phyloP scores from a whole-genome alignment of 2,329 filamentous ascomycete genomes.

The Paraphaeosphaeria minitans region DNA sequence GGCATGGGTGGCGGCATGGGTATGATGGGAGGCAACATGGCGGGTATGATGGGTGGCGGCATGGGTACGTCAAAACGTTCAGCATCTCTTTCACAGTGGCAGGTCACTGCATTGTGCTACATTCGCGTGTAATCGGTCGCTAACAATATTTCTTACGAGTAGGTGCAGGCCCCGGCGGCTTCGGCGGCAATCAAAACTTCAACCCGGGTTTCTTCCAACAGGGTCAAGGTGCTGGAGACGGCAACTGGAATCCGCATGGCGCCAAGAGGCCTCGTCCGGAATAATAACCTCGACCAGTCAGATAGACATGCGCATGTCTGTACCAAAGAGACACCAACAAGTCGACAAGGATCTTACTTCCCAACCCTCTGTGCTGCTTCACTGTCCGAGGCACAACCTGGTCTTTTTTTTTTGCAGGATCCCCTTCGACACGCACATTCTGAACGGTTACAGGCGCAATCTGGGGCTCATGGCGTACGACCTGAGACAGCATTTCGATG shows the following conservation, averaged over 20 bases:
- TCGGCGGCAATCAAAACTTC: constrained; percentile 70
- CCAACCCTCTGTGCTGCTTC: neutral
- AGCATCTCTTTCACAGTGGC: constrained; percentile 1
- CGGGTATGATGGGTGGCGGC: constrained; percentile 27
- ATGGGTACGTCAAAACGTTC: constrained; percentile 35
- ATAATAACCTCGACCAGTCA: constrained; percentile 33
- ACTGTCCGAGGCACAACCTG: neutral
- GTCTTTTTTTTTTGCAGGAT: neutral
- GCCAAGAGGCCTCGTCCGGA: constrained; percentile 80
- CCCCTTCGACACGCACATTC: neutral
- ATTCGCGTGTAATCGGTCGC: constrained; percentile 7
- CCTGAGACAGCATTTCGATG: neutral
- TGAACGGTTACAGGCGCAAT: constrained; percentile 1
- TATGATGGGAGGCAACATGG: constrained; percentile 14
- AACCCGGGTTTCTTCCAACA: constrained; percentile 72
- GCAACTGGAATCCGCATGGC: constrained; percentile 80
- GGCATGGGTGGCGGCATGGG: constrained; percentile 53
- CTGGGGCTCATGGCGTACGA: neutral
- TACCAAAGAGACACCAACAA: neutral
- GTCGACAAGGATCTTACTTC: neutral
- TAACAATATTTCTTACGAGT: constrained; percentile 6
- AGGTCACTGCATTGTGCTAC: constrained; percentile 6
- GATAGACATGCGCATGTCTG: neutral
- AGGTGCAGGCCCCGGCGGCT: constrained; percentile 53
- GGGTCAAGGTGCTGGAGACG: constrained; percentile 58